A percentile compares a stretch with the other conserved stretches of the same genome.
These are phyloP conservation scores for Fusarium buharicum DNA, from an alignment of 2,329 filamentous ascomycete genomes.

Conservation along the genomic window DNA sequence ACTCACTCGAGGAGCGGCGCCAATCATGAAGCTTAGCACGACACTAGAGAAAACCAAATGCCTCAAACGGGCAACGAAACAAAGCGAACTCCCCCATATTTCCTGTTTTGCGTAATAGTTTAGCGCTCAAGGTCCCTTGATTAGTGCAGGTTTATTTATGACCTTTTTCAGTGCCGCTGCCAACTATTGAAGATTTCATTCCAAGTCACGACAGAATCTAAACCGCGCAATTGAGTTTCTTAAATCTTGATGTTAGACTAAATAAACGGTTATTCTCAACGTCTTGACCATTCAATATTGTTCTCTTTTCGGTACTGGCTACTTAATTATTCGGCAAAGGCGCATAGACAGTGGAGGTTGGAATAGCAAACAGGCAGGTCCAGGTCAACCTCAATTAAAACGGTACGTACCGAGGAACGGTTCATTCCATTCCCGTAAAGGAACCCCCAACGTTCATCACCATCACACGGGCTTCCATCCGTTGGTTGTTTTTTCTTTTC, in stretches of 20 bases:
- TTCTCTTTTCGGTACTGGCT: too few relatives aligned
- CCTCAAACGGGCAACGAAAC: slow-evolving; percentile 26
- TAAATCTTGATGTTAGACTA: neutral
- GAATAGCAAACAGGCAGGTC: slow-evolving; percentile 5
- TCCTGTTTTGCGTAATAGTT: slow-evolving; percentile 29
- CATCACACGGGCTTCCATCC: slow-evolving; percentile 23
- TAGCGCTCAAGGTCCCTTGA: slow-evolving; percentile 12
- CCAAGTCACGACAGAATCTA: slow-evolving; percentile 7
- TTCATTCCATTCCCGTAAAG: slow-evolving; percentile 24
- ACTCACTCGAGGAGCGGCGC: slow-evolving; percentile 1
- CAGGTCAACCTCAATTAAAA: slow-evolving; percentile 29
- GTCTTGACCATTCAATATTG: neutral
- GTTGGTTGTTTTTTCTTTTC: slow-evolving; percentile 16
- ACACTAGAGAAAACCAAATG: slow-evolving; percentile 14
- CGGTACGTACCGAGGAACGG: slow-evolving; percentile 31
- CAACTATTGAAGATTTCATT: slow-evolving; percentile 21
- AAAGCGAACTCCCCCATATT: slow-evolving; percentile 33
- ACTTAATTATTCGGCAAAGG: slow-evolving; percentile 12
- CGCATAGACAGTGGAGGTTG: slow-evolving; percentile 21
- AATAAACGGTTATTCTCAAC: neutral
- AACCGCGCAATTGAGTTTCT: slow-evolving; percentile 6
- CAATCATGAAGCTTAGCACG: slow-evolving; percentile 20
- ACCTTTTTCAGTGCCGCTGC: slow-evolving; percentile 7
- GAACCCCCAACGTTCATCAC: slow-evolving; percentile 30
- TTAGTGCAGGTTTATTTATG: slow-evolving; percentile 18